Conservation (phyloP, 1,139 yeast species). For the Zygoascus meyerae region DNA sequence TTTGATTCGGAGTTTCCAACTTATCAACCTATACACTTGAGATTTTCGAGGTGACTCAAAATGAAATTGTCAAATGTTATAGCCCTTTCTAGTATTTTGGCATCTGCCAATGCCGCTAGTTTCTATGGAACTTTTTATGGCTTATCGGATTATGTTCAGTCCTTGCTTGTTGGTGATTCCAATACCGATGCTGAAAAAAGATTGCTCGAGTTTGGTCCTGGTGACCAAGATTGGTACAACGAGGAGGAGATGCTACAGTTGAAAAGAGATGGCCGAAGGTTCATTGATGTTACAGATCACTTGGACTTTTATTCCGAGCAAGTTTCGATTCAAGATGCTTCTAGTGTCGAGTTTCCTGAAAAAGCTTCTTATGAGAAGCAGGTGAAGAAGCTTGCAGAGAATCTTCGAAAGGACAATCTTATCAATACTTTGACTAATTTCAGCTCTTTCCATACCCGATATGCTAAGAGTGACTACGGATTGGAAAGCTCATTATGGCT, state of each 20-base stretch:
- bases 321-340: slow-evolving; percentile 2
- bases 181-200: slow-evolving; percentile 17
- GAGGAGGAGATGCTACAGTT: slow-evolving; percentile 55
- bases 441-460: slow-evolving; percentile 71
- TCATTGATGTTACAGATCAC: slow-evolving; percentile 63
- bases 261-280: slow-evolving; percentile 49
- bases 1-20: too few relatives aligned
- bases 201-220: slow-evolving; percentile 30
- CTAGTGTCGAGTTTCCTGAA: slow-evolving; percentile 43
- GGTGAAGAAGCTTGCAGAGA: slow-evolving; percentile 39
- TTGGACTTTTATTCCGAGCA: slow-evolving; percentile 24
- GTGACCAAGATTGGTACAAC: slow-evolving; percentile 40
- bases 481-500: slow-evolving; percentile 71
- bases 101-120: neutral
- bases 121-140: slow-evolving; percentile 1
- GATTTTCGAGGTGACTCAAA: too few relatives aligned
- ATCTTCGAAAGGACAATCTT: slow-evolving; percentile 45
- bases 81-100: neutral
- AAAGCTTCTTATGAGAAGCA: slow-evolving; percentile 36
- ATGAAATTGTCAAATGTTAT: too few relatives aligned
- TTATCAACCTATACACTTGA: too few relatives aligned
- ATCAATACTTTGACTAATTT: slow-evolving; percentile 53
- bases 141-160: neutral
- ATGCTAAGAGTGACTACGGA: slow-evolving; percentile 69
- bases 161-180: neutral